Conservation (phyloP, 805 yeast genomes). For the Ogataea populi-albae region DNA sequence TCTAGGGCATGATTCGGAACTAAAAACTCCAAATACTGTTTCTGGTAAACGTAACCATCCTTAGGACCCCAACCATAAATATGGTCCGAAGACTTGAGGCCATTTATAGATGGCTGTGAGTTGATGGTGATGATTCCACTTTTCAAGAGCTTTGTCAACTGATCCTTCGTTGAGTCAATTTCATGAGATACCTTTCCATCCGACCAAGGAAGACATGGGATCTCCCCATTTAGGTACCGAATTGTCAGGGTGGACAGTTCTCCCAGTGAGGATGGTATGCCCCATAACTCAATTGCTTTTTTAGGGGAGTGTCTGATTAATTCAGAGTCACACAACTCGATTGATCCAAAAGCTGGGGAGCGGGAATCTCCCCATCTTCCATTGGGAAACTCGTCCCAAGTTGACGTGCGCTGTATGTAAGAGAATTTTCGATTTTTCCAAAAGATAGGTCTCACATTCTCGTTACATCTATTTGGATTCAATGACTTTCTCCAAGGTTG, state of each 20-base stretch:
- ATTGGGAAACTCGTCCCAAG: constrained; percentile 98
- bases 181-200: constrained; percentile 86
- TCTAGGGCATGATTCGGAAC: constrained; percentile 52
- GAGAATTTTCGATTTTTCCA: constrained; percentile 94
- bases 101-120: constrained; percentile 92
- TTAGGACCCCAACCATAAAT: constrained; percentile 94
- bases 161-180: constrained; percentile 55
- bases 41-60: constrained; percentile 90
- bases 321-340: constrained; percentile 76
- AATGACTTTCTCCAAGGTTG: constrained; percentile 92
- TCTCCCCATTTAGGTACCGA: constrained; percentile 66
- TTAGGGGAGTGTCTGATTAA: constrained; percentile 79
- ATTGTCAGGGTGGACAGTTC: constrained; percentile 66
- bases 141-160: constrained; percentile 61
- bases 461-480: constrained; percentile 74
- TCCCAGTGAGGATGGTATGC: constrained; percentile 57
- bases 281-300: constrained; percentile 85
- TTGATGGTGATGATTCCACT: constrained; percentile 78
- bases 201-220: constrained; percentile 87
- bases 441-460: constrained; percentile 88
- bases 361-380: constrained; percentile 99
- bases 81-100: constrained; percentile 65
- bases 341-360: constrained; percentile 94
- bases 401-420: constrained; percentile 82
- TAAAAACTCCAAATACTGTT: constrained; percentile 86